Evolutionary conservation across 192 early-diverging fungal species (phyloP), one percentile per base, ranked within the genome.

Genomic region (Backusella liffmaniae): DNA sequence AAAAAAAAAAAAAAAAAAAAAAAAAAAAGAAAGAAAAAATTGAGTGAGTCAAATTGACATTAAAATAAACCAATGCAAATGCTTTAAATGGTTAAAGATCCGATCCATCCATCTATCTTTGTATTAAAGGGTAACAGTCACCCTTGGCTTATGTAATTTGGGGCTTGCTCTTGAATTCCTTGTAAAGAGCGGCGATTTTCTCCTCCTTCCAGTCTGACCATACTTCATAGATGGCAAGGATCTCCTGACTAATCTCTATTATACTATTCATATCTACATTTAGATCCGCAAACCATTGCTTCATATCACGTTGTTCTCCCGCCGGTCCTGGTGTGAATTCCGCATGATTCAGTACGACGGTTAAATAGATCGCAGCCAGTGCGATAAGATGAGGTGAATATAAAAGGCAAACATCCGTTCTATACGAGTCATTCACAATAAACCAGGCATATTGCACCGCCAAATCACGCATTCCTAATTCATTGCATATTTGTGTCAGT

Each of bases 371-470:
- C 12, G 92, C 88, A 1, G 94, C 91, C 0, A 96, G 67, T 5
- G 96, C 96, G 74, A 98, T 94, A 75, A 96, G 90, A 65, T 96
- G 90, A 23, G 96, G 96, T 13, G 96, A 93, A 73, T 97, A 93
- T 51, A 96, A 77, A n/a, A 98, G 83, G 29, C 88, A 86, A 6
- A 94, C 80, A 71, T 97, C 94, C 1, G 93, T 94, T 37, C 90
- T 84, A 75, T 91, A 96, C 32, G 90, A 89, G 79, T 97, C 96
- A 75, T 97, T 98, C 10, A 95, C 82, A 21, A 96, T 88, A 51
- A 87, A 95, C 84, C 86, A 88, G 21, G 90, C 92, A 70, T 85
- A 89, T 76, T 92, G 87, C n/a, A 90, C 41, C 12, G 83, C 87
- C 2, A 79, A 84, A 66, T 88, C 84, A 32, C 84, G 79, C 75